A percentile compares a stretch with the other conserved stretches of the same genome.
Evolutionary conservation across 441 rosid genomes (phyloP).

Genomic region (Gossypium lobatum): DNA sequence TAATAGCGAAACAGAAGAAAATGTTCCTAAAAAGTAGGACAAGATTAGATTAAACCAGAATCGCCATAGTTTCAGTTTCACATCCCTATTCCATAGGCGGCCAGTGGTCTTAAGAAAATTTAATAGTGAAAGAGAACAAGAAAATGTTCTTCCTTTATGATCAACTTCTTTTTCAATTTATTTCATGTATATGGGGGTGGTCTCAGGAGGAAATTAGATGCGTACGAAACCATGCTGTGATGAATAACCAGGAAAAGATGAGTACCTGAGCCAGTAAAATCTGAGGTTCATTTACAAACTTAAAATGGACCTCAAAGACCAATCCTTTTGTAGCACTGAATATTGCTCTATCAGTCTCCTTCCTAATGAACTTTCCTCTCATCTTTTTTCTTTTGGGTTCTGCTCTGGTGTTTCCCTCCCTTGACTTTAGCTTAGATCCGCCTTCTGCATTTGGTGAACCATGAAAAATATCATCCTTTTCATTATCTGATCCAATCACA

Average conservation of each 20-base stretch:
- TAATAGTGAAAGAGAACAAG: neutral
- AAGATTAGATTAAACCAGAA: too few species aligned
- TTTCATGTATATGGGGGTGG: neutral
- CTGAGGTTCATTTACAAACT: constrained; percentile 69
- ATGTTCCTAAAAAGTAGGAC: neutral
- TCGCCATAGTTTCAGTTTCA: neutral
- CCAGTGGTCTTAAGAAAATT: neutral
- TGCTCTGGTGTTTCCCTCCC: constrained; percentile 28
- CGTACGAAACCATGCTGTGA: neutral
- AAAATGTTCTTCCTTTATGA: neutral
- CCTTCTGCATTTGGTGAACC: constrained; percentile 16
- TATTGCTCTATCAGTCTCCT: constrained; percentile 49
- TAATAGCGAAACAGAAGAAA: neutral
- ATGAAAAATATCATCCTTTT: constrained; percentile 20
- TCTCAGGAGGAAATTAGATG: neutral
- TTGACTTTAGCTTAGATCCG: constrained; percentile 24
- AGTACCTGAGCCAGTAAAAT: constrained; percentile 83
- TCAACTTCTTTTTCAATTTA: neutral
- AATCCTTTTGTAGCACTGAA: constrained; percentile 37
- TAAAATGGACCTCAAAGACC: constrained; percentile 75
- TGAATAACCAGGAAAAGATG: neutral
- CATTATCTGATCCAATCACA: constrained; percentile 19
- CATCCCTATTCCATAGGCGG: neutral
- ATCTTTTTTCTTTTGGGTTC: constrained; percentile 28
- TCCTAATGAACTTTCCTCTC: constrained; percentile 17